Evolutionary conservation across 306 rosid genomes (phyloP), one percentile per base, ranked within the genome.

Genomic region (Fragaria nilgerrensis): DNA sequence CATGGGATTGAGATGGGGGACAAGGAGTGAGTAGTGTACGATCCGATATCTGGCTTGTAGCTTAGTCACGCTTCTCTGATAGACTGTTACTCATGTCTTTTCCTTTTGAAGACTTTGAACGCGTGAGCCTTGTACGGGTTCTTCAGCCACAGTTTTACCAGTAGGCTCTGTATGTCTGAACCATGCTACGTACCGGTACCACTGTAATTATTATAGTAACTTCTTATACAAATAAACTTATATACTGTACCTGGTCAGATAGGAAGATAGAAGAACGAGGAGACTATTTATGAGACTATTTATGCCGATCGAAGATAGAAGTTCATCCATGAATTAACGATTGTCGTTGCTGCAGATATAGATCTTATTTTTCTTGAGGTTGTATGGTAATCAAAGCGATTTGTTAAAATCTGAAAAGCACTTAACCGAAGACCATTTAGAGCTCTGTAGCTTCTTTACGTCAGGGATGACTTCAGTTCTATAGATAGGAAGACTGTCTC

Each of bases 11-110:
- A 12, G 22, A 29, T 6, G 22, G 68, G 23, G 22, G 68, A 29
- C 68, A 32, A 16, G 41, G 22, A 63, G 44, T 59, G 14, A 2
- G 63, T 22, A 22, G 63, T 2, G 65, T 61, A 61, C 66, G 1
- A 14, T 2, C 19, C 20, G 44, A 39, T 39, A 23, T 61, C 66
- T 61, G 66, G 36, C 19, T 27, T 23, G 22, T 22, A 25, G 17
- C 65, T 61, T 61, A 27, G 66, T 61, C 66, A 61, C 66, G 66
- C 66, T 61, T 55, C 65, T 61, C 66, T 25, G 34, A 5, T 9
- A 58, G 5, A 36, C 39, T 36, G 39, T 36, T 36, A 36, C 39
- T 58, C 32, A 58, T 58, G 64, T 58, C 32, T 43, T 9, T 43
- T 43, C 47, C 47, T 58, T 61, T 25, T 27, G 8, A 23, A 61